phyloP scores from a whole-genome alignment of 2,329 filamentous ascomycete genomes.

The Aspergillus sclerotialis region DNA sequence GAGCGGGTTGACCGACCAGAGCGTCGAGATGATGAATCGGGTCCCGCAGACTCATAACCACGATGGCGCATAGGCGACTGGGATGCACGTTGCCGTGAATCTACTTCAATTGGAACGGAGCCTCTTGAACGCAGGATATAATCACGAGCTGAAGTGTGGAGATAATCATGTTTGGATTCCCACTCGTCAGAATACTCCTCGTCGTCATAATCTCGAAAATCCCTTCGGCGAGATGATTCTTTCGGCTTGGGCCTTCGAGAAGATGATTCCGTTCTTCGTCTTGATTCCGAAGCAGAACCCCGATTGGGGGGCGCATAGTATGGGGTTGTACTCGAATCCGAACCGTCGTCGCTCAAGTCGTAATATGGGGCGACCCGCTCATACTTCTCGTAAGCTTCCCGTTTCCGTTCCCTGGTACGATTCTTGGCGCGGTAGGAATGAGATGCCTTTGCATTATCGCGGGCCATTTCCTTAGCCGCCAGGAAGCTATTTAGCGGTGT shows the following conservation, averaged over 20 bases:
- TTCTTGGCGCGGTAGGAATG: conserved; percentile 31
- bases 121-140: conserved; percentile 33
- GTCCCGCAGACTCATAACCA: conserved; percentile 24
- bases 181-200: conserved; percentile 18
- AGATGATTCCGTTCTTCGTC: conserved; percentile 15
- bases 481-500: conserved; percentile 18
- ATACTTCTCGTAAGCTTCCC: conserved; percentile 35
- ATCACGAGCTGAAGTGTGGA: conserved; percentile 24
- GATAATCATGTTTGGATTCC: conserved; percentile 26
- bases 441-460: conserved; percentile 23
- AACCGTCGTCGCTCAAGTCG: conserved; percentile 26
- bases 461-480: conserved; percentile 25
- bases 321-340: conserved; percentile 22
- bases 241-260: conserved; percentile 14
- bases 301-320: conserved; percentile 15
- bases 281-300: conserved; percentile 11
- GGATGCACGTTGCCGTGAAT: conserved; percentile 21
- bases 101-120: conserved; percentile 12
- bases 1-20: conserved; percentile 24
- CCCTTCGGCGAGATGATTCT: conserved; percentile 15
- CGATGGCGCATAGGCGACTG: conserved; percentile 25
- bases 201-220: conserved; percentile 19
- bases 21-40: conserved; percentile 24
- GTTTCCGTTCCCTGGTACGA: conserved; percentile 37
- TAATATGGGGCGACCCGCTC: conserved; percentile 21